Conservation (phyloP, 192 early-diverging fungal species). For the Coemansia guatemalensis region DNA sequence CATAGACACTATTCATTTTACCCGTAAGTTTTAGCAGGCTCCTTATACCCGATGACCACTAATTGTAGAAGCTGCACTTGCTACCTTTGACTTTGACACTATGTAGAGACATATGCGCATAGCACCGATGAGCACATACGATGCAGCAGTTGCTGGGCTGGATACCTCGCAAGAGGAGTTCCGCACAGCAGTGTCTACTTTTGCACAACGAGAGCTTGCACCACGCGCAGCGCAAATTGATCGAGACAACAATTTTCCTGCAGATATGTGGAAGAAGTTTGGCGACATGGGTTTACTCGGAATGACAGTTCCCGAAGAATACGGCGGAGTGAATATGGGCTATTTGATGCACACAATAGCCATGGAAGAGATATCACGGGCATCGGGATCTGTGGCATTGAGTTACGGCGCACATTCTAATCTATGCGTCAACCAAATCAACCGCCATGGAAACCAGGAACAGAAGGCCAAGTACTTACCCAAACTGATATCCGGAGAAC, state of each 20-base stretch:
- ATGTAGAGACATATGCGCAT: not conserved
- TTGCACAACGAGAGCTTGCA: slow-evolving; percentile 79
- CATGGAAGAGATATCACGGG: slow-evolving; percentile 92
- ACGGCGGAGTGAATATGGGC: slow-evolving; percentile 86
- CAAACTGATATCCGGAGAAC: slow-evolving; percentile 81
- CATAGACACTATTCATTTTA: too few species aligned
- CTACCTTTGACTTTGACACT: too few species aligned
- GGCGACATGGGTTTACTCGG: slow-evolving; percentile 95
- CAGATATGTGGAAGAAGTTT: slow-evolving; percentile 97
- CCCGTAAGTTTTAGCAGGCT: too few species aligned
- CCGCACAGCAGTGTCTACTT: slow-evolving; percentile 69
- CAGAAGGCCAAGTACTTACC: slow-evolving; percentile 93
- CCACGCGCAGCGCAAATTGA: slow-evolving; percentile 82
- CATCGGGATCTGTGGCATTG: slow-evolving; percentile 86
- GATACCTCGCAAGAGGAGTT: slow-evolving; percentile 72
- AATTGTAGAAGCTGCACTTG: too few species aligned
- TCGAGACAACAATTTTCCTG: slow-evolving; percentile 82
- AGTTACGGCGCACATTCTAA: slow-evolving; percentile 98
- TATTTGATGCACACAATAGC: slow-evolving; percentile 88
- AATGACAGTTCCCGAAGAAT: slow-evolving; percentile 82
- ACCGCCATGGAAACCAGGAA: slow-evolving; percentile 79
- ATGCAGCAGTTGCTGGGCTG: slow-evolving; percentile 72
- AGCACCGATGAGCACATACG: slow-evolving; percentile 60
- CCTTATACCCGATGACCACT: too few species aligned
- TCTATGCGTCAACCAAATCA: slow-evolving; percentile 95